These are phyloP conservation scores for Blastobotrys chiropterorum DNA, from an alignment of 805 yeast genomes.

Conservation along the genomic window DNA sequence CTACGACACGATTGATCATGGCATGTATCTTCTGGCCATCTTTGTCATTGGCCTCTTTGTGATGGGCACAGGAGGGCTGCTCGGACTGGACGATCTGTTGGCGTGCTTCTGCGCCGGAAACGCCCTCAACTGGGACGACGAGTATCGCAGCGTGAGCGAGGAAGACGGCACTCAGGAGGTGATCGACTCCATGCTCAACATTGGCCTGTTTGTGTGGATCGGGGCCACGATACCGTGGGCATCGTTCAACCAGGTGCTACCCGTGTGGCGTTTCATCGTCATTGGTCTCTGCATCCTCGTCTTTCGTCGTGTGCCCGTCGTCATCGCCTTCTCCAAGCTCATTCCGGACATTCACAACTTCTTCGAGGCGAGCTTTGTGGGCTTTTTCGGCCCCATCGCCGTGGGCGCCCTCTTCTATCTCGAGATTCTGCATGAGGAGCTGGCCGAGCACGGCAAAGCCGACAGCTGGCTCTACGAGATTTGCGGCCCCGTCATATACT, in stretches of 20 bases:
- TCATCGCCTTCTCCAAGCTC: conserved; percentile 44
- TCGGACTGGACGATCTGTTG: conserved; percentile 66
- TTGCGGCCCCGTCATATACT: conserved; percentile 65
- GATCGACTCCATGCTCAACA: conserved; percentile 57
- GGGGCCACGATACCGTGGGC: conserved; percentile 71
- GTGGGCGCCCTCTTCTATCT: conserved; percentile 59
- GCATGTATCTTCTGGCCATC: conserved; percentile 50
- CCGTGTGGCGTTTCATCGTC: conserved; percentile 32
- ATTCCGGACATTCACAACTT: conserved; percentile 57
- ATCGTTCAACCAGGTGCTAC: conserved; percentile 39
- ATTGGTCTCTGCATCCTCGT: conserved; percentile 29
- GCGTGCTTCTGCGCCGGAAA: conserved; percentile 72
- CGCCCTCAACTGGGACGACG: conserved; percentile 69
- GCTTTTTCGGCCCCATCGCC: conserved; percentile 76
- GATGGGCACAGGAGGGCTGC: conserved; percentile 56
- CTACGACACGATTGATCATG: conserved; percentile 48
- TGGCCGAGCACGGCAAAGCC: conserved; percentile 25
- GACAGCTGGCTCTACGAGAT: conserved; percentile 40
- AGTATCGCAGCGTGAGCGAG: conserved; percentile 52
- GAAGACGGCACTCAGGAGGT: conserved; percentile 60
- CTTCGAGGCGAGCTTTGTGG: conserved; percentile 66
- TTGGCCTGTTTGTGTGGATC: conserved; percentile 61
- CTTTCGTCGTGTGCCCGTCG: conserved; percentile 32
- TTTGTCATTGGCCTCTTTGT: conserved; percentile 49
- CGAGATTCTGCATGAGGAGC: conserved; percentile 37